These are phyloP conservation scores for Yamadazyma sp. DNA, from an alignment of 805 yeast species.

Conservation along the genomic window DNA sequence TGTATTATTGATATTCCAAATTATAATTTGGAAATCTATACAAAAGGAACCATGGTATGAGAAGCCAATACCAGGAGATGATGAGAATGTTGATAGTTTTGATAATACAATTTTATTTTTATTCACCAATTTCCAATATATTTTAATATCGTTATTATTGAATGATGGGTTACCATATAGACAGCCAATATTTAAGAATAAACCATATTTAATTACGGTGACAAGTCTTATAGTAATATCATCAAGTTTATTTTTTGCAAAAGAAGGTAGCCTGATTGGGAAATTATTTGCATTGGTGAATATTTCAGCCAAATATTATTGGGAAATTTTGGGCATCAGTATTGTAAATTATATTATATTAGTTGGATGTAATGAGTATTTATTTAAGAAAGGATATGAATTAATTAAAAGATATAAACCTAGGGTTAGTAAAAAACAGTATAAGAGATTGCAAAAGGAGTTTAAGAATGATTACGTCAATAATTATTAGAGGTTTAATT, in stretches of 20 bases:
- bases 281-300: conserved; percentile 72
- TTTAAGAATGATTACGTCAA: conserved; percentile 5
- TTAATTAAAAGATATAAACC: conserved; percentile 4
- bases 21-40: conserved; percentile 60
- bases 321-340: conserved; percentile 46
- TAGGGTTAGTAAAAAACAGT: conserved; percentile 32
- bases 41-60: conserved; percentile 70
- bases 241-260: conserved; percentile 49
- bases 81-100: conserved; percentile 74
- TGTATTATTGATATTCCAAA: conserved; percentile 61
- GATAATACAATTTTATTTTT: conserved; percentile 87
- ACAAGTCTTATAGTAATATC: conserved; percentile 49
- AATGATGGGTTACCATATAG: conserved; percentile 94
- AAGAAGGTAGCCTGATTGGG: conserved; percentile 56
- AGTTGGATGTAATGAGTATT: conserved; percentile 41
- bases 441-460: conserved; percentile 31
- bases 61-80: conserved; percentile 73
- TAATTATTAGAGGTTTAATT: too few relatives aligned
- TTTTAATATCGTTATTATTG: conserved; percentile 75
- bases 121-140: conserved; percentile 84
- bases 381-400: conserved; percentile 33
- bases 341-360: conserved; percentile 48
- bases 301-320: conserved; percentile 49
- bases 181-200: conserved; percentile 62
- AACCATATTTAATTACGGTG: conserved; percentile 69